Evolutionary conservation across 2,329 filamentous ascomycete genomes (phyloP), one percentile per base, ranked within the genome.

Genomic region (Boeremia exigua): DNA sequence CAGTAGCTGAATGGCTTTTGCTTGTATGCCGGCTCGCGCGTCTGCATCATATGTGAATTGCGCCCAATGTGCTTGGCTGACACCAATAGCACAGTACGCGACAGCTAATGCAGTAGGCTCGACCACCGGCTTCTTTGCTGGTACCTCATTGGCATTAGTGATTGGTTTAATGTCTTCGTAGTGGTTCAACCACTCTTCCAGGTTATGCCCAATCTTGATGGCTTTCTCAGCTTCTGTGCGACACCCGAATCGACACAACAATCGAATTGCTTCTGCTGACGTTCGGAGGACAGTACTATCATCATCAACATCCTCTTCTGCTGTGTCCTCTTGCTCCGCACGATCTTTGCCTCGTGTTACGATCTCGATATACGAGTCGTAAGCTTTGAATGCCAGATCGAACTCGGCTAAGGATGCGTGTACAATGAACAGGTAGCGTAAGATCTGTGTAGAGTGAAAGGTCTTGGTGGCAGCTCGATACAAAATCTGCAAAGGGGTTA

Each of bases 401-500:
- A 97, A 98, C 65, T 99, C 94, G 8, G 92, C 92, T 15, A 97
- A 81, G 2, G 92, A 86, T 15, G 94, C 82, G 73, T 99, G 95
- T 2, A 96, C 89, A 10, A 87, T 88, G 71, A 98, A 98, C 0
- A 99, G 82, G 67, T 93, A 86, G 54, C 94, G 85, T 28, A 99
- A 79, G 59, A 98, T 90, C 9, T 92, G 81, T 1, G 94, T 96
- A 1, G 95, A 99, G 76, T 99, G 95, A 70, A 95, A 99, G 0
- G 93, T 96, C 75, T 95, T 96, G 9, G 90, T 92, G 7, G 94
- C 91, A 19, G 93, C 91, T 34, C 89, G 89, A 75, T 98, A 99
- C 6, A 99, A 82, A 27, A 92, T 90, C 74, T 95, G 38, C 19
- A 39, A n/a, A 36, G 8, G 4, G 11, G 42, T 63, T 23, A 67